Conservation (phyloP, 1,284 basidiomycete genomes). For the Cutaneotrichosporon spelunceum region DNA sequence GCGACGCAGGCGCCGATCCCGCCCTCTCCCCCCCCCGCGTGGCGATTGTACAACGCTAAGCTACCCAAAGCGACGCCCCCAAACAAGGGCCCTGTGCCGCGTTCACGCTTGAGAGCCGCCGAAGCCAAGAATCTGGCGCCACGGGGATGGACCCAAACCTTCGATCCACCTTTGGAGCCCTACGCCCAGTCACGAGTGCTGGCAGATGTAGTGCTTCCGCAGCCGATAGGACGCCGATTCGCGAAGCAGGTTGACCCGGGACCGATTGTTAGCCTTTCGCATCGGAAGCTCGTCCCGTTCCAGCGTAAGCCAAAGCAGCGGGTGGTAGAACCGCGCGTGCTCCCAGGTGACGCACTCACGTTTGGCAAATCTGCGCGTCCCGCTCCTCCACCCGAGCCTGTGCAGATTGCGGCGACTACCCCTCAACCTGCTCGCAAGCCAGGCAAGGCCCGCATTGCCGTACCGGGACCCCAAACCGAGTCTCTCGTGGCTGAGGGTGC, state of each 20-base stretch:
- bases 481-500: not conserved
- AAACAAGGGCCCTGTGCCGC: conserved; percentile 27
- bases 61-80: conserved; percentile 56
- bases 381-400: not conserved
- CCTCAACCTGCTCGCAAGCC: not conserved
- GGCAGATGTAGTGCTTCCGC: conserved; percentile 64
- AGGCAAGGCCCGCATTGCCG: conserved; percentile 1
- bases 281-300: conserved; percentile 31
- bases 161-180: conserved; percentile 68
- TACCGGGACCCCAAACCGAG: not conserved
- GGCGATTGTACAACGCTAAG: conserved; percentile 59
- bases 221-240: conserved; percentile 34
- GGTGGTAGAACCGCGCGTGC: not conserved
- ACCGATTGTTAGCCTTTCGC: conserved; percentile 41
- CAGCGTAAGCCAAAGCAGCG: conserved; percentile 39
- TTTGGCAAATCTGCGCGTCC: not conserved
- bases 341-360: not conserved
- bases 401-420: not conserved
- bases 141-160: conserved; percentile 68
- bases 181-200: conserved; percentile 60
- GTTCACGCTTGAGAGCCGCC: conserved; percentile 20
- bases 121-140: conserved; percentile 40
- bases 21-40: conserved; percentile 53
- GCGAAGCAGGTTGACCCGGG: conserved; percentile 27
- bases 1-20: conserved; percentile 43